These are phyloP conservation scores for Vigna reflexopilosa DNA, from an alignment of 306 rosid species.

Conservation along the genomic window DNA sequence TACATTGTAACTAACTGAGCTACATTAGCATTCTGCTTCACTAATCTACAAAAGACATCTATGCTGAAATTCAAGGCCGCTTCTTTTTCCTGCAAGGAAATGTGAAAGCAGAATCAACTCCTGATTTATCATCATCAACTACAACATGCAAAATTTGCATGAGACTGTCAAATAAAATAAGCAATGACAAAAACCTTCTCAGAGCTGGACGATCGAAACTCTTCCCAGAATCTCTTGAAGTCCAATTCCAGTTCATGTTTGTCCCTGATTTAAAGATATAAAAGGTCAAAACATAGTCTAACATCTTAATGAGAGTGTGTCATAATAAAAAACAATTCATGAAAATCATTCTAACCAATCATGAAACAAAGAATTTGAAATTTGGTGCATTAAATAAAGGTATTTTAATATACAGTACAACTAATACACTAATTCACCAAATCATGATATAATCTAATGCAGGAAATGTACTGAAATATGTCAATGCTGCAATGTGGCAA, in stretches of 20 bases:
- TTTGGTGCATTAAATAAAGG: constrained; percentile 18
- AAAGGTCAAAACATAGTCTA: constrained; percentile 44
- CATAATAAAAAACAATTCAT: constrained; percentile 1
- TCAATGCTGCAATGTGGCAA: constrained; percentile 20
- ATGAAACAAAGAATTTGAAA: constrained; percentile 31
- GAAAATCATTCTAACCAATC: constrained; percentile 19
- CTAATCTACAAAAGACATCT: constrained; percentile 98
- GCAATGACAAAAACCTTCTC: constrained; percentile 78
- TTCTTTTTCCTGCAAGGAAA: constrained; percentile 93
- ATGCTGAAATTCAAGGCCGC: constrained; percentile 92
- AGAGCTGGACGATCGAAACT: constrained; percentile 96
- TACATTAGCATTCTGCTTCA: constrained; percentile 85
- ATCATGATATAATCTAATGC: constrained; percentile 10
- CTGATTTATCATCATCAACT: constrained; percentile 11
- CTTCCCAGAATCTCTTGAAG: constrained; percentile 99
- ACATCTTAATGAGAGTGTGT: constrained; percentile 35
- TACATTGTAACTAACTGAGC: constrained; percentile 97
- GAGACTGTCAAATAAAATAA: constrained; percentile 30
- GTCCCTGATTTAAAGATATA: constrained; percentile 69
- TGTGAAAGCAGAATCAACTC: constrained; percentile 29
- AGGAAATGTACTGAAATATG: constrained; percentile 27
- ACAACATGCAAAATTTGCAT: constrained; percentile 19
- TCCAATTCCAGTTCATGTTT: constrained; percentile 99
- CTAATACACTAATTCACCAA: constrained; percentile 2
- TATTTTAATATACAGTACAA: constrained; percentile 15